Conservation (phyloP, 768 basidiomycete species). For the Chalciporus sphaerocephalus region DNA sequence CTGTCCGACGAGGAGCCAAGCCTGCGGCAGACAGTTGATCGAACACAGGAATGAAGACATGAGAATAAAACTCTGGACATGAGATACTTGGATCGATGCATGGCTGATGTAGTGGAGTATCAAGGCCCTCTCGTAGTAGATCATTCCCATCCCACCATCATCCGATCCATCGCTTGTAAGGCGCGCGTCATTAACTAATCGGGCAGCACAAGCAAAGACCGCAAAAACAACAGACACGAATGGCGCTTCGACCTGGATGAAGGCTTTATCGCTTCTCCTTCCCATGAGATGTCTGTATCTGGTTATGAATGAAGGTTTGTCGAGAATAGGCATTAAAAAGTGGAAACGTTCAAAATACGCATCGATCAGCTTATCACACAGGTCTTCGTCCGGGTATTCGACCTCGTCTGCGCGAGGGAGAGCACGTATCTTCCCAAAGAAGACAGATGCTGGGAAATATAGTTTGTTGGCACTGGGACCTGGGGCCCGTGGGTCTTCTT, state of each 20-base stretch:
- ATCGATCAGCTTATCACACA: slow-evolving; percentile 82
- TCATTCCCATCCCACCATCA: slow-evolving; percentile 85
- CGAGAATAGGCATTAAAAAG: slow-evolving; percentile 82
- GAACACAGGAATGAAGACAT: slow-evolving; percentile 90
- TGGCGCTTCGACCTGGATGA: slow-evolving; percentile 59
- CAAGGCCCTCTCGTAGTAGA: slow-evolving; percentile 88
- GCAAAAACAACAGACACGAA: slow-evolving; percentile 82
- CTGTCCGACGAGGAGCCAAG: slow-evolving; percentile 90
- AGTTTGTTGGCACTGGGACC: slow-evolving; percentile 79
- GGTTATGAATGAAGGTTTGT: slow-evolving; percentile 77
- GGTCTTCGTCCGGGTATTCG: slow-evolving; percentile 78
- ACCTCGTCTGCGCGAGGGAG: slow-evolving; percentile 82
- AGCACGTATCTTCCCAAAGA: slow-evolving; percentile 81
- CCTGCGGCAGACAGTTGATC: slow-evolving; percentile 89
- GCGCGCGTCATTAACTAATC: slow-evolving; percentile 71
- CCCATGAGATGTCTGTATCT: slow-evolving; percentile 75
- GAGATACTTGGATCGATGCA: slow-evolving; percentile 75
- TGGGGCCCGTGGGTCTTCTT: slow-evolving; percentile 75
- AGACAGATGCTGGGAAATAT: slow-evolving; percentile 84
- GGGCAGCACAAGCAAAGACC: slow-evolving; percentile 86
- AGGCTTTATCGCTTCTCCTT: slow-evolving; percentile 46
- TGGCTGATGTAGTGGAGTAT: slow-evolving; percentile 91
- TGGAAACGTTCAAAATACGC: slow-evolving; percentile 86
- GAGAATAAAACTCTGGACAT: slow-evolving; percentile 87
- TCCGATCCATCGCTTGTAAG: slow-evolving; percentile 56